Percentiles rank a stretch among this genome's conserved stretches.
phyloP scores from a whole-genome alignment of 495 filamentous ascomycete species.

The Penicillium ucsense region DNA sequence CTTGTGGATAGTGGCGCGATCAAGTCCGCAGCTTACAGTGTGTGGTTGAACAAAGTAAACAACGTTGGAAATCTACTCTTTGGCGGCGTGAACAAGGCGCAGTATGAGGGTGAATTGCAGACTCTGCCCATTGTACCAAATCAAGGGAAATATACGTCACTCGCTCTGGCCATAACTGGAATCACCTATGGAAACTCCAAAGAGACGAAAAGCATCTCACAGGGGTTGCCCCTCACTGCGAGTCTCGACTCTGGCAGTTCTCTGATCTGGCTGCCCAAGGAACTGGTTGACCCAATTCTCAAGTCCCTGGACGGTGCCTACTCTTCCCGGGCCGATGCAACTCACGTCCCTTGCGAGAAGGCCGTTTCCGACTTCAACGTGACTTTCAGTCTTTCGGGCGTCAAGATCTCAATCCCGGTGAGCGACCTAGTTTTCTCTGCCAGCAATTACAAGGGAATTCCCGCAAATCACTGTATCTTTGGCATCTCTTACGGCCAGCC shows the following conservation, averaged over 20 bases:
- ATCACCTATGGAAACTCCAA: constrained; percentile 24
- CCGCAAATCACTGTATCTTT: constrained; percentile 45
- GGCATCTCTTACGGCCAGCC: constrained; percentile 51
- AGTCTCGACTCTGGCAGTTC: constrained; percentile 74
- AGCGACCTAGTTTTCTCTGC: constrained; percentile 13
- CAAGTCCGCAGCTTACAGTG: constrained; percentile 63
- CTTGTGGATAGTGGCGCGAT: constrained; percentile 58
- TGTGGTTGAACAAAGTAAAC: constrained; percentile 80
- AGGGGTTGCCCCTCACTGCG: constrained; percentile 51
- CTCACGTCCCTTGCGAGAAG: constrained; percentile 58
- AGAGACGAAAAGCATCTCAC: constrained; percentile 28
- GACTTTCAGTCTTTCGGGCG: constrained; percentile 53
- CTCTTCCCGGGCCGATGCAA: constrained; percentile 24
- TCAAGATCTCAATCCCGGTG: constrained; percentile 17
- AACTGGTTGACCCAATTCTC: constrained; percentile 50
- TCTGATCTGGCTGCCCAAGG: constrained; percentile 63
- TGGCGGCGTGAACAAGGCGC: constrained; percentile 72
- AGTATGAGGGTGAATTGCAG: constrained; percentile 56
- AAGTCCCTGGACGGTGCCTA: constrained; percentile 52
- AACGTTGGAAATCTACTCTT: constrained; percentile 74
- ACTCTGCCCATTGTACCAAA: constrained; percentile 58
- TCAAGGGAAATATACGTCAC: constrained; percentile 47
- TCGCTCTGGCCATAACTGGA: constrained; percentile 68
- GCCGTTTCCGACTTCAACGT: constrained; percentile 44
- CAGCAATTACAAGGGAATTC: constrained; percentile 3